phyloP scores from a whole-genome alignment of 23 red algal genomes.

The Gracilaria domingensis region DNA sequence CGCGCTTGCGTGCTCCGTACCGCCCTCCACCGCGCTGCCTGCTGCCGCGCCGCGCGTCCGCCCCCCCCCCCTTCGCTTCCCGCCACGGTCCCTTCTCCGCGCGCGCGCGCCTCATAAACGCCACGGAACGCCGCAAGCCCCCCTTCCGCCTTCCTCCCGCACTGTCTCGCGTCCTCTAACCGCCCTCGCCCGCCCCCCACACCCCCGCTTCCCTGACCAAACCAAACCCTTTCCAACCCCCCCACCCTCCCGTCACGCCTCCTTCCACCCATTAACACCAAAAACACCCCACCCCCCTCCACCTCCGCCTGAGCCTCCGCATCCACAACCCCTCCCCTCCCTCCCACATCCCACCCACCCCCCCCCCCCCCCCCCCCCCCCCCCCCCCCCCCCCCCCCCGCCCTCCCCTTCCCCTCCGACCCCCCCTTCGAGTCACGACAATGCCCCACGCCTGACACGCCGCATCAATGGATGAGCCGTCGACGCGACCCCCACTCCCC shows the following conservation, averaged over 20 bases:
- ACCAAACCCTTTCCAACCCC: too few relatives aligned
- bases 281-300: neutral
- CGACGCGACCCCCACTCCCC: slow-evolving; percentile 7
- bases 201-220: too few relatives aligned
- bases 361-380: neutral
- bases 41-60: too few relatives aligned
- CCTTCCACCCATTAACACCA: neutral
- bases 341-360: neutral
- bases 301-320: neutral
- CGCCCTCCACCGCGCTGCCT: too few relatives aligned
- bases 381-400: neutral
- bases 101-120: too few relatives aligned
- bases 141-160: too few relatives aligned
- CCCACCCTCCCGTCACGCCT: neutral
- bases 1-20: neutral
- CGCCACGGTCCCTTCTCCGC: too few relatives aligned
- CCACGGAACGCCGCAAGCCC: too few relatives aligned
- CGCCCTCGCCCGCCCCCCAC: too few relatives aligned
- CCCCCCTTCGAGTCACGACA: neutral
- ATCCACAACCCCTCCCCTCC: neutral
- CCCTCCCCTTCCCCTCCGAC: neutral
- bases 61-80: too few relatives aligned
- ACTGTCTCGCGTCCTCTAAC: too few relatives aligned
- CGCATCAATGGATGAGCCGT: slow-evolving; percentile 8
- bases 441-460: neutral